Percentiles rank a stretch among this genome's conserved stretches.
Evolutionary conservation across 352 stramenopile species (phyloP).

Genomic region (Globisporangium viniferum): DNA sequence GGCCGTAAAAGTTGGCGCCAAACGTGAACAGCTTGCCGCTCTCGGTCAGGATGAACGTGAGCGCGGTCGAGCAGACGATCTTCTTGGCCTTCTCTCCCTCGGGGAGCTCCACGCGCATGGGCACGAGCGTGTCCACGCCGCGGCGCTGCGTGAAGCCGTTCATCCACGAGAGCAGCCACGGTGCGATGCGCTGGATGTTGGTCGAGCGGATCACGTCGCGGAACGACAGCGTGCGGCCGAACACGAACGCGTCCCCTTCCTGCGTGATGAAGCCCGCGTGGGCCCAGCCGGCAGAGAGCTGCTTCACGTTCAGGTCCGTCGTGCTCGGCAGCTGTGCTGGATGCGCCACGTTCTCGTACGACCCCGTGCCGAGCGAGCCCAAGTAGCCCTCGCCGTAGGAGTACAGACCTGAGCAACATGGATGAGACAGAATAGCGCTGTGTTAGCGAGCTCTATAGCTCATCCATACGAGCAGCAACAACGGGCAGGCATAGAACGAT

Average conservation of each 20-base stretch:
- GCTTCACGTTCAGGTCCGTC: constrained; percentile 38
- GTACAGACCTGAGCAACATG: constrained; percentile 36
- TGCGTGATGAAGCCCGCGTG: constrained; percentile 73
- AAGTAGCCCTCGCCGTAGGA: constrained; percentile 82
- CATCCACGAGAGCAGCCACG: constrained; percentile 63
- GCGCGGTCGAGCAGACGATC: constrained; percentile 79
- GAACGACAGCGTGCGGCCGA: constrained; percentile 80
- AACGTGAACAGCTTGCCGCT: constrained; percentile 78
- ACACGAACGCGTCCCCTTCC: constrained; percentile 68
- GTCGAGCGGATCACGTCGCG: constrained; percentile 80
- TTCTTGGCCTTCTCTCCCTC: constrained; percentile 63
- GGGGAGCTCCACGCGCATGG: constrained; percentile 52
- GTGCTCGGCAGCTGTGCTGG: constrained; percentile 51
- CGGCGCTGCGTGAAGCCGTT: constrained; percentile 67
- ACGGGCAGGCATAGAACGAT: not conserved
- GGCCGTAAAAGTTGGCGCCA: constrained; percentile 76
- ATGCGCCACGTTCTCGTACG: constrained; percentile 48
- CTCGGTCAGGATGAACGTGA: constrained; percentile 74
- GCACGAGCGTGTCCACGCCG: constrained; percentile 64
- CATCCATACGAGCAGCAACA: not conserved
- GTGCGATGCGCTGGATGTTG: constrained; percentile 79
- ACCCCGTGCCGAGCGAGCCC: constrained; percentile 64
- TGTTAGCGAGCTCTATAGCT: not conserved
- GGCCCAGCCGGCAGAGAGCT: constrained; percentile 76
- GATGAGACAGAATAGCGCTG: not conserved